Conservation (phyloP, 768 basidiomycete species). For the Phylloporus sp. region DNA sequence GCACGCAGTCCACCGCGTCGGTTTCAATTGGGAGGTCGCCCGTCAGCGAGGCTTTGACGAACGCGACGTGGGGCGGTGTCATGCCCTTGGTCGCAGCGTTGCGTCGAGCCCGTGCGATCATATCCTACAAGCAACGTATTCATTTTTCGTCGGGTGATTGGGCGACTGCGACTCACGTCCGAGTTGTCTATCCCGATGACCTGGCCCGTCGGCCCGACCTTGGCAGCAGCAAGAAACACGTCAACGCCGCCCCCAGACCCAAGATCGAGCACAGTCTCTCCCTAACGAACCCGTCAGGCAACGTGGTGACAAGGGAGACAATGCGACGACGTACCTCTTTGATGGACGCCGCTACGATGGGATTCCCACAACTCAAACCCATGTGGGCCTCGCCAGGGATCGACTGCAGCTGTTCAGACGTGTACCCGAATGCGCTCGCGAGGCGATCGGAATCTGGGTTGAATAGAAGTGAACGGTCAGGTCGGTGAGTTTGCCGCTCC, state of each 20-base stretch:
- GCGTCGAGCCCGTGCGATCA: constrained; percentile 43
- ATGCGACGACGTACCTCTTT: constrained; percentile 37
- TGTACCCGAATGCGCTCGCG: constrained; percentile 44
- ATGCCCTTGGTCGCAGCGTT: constrained; percentile 40
- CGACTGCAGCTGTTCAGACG: constrained; percentile 36
- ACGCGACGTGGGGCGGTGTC: constrained; percentile 45
- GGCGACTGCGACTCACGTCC: constrained; percentile 27
- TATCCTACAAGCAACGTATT: constrained; percentile 35
- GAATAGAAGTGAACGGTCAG: no score
- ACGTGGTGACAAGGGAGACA: no score
- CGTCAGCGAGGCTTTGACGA: constrained; percentile 40
- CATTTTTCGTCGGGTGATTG: no score
- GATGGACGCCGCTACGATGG: constrained; percentile 41
- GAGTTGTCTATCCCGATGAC: constrained; percentile 55
- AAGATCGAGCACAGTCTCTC: constrained; percentile 52
- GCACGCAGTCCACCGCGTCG: constrained; percentile 47
- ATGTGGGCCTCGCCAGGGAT: constrained; percentile 43
- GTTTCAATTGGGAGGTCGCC: constrained; percentile 45
- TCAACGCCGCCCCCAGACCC: constrained; percentile 56
- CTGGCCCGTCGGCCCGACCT: constrained; percentile 45
- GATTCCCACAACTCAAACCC: constrained; percentile 54
- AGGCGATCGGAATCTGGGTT: constrained; percentile 13
- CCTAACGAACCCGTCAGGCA: no score
- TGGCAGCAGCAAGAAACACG: constrained; percentile 47
- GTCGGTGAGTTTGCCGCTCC: no score